phyloP scores from a whole-genome alignment of 208 protist species.

The Leishmania tropica region DNA sequence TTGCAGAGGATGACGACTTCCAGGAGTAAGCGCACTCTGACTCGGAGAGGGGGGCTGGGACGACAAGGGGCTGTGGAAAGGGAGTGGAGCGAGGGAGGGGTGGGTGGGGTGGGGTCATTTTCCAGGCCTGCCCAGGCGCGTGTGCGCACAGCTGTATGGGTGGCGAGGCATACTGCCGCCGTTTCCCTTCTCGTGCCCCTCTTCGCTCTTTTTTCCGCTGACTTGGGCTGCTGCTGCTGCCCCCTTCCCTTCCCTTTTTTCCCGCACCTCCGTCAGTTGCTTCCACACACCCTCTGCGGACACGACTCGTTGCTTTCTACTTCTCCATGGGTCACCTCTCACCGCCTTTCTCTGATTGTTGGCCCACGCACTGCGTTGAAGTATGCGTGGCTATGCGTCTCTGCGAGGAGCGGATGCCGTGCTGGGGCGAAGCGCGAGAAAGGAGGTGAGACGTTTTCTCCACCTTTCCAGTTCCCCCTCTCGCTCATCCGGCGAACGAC shows the following conservation, averaged over 20 bases:
- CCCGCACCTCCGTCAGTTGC: neutral
- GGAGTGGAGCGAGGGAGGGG: neutral
- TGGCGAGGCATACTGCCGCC: neutral
- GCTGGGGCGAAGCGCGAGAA: neutral
- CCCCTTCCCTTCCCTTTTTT: neutral
- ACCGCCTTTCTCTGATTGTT: neutral
- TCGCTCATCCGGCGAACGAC: neutral
- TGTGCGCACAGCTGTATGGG: neutral
- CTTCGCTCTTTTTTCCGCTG: neutral
- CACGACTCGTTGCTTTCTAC: neutral
- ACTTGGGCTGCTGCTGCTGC: too few relatives aligned
- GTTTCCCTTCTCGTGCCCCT: neutral
- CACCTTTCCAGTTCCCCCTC: neutral
- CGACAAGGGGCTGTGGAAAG: neutral
- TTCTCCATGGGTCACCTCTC: neutral
- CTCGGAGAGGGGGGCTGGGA: neutral
- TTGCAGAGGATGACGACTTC: conserved; percentile 22
- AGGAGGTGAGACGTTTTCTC: neutral
- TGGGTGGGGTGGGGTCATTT: neutral
- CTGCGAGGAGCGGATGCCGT: too few relatives aligned
- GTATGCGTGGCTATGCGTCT: neutral
- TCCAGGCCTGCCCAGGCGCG: neutral
- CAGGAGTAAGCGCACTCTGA: conserved; percentile 4
- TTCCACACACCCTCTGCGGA: neutral
- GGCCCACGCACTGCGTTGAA: neutral